Evolutionary conservation across 1,139 yeast genomes (phyloP), one percentile per base, ranked within the genome.

Genomic region (Yamadazyma dendronema): DNA sequence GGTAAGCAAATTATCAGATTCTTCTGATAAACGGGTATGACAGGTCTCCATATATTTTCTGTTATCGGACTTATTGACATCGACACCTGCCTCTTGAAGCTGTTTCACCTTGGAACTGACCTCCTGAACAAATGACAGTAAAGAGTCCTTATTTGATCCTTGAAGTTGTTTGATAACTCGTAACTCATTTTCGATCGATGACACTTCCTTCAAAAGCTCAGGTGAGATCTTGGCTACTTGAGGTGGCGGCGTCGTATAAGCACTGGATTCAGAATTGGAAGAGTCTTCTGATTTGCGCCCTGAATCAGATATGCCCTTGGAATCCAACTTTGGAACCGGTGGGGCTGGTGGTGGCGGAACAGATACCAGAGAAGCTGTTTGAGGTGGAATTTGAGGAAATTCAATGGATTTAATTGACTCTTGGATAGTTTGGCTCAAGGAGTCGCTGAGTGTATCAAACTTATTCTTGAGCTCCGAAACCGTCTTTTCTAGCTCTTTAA

Each of bases 1-100:
- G 0, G 94, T 82, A 31, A 94, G 69, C 16, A 92, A 62, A 1
- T 59, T 54, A 54, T 88, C 96, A 6, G 95, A 83, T 17, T 86
- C 90, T 35, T 77, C 80, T 1, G 95, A 84, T 17, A 92, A 70
- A 49, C 80, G 81, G 10, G 68, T 57, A 52, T 86, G 90, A 40
- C 96, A 85, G 11, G 75, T 71, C 35, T 83, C 90, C 84, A 90
- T 84, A 51, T 85, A 88, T 0, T 74, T 57, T 40, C 92, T 70
- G 47, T 80, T 79, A 0, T 79, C 61, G 7, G 77, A 67, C 21
- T 66, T 66, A 1, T 72, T 60, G 1, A 65, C 61, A 12, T 64
- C 65, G 4, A 69, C 49, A 2, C 76, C 74, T 47, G 46, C 65
- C 45, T 56, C 76, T 45, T 63, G 58, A 40, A 88, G 72, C 11